phyloP scores from a whole-genome alignment of 139 green algal genomes.

The Chlorella ohadii region DNA sequence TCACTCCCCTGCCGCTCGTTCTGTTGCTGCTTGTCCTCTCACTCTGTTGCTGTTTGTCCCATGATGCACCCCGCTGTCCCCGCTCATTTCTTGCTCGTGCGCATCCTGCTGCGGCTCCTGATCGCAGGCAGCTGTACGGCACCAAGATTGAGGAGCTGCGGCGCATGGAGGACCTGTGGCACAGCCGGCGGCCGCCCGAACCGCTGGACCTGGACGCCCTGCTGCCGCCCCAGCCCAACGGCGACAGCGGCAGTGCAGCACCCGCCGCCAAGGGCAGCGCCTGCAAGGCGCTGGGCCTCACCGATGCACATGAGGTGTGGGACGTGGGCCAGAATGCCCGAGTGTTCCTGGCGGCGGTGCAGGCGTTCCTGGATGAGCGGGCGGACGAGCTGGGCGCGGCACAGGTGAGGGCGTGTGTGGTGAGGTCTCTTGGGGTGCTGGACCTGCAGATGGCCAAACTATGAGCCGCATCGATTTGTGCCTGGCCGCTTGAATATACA shows the following conservation, averaged over 20 bases:
- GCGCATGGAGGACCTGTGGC: slow-evolving; percentile 79
- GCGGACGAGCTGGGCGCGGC: slow-evolving; percentile 58
- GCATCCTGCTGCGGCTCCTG: too few relatives aligned
- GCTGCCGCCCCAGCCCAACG: background rate
- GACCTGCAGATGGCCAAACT: too few relatives aligned
- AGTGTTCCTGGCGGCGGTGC: slow-evolving; percentile 82
- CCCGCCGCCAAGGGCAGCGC: slow-evolving; percentile 23
- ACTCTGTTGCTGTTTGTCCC: too few relatives aligned
- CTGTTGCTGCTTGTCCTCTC: too few relatives aligned
- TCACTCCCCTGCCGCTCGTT: too few relatives aligned
- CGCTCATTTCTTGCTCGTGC: too few relatives aligned
- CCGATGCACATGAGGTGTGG: slow-evolving; percentile 72
- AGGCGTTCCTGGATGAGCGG: slow-evolving; percentile 61
- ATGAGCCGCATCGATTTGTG: too few relatives aligned
- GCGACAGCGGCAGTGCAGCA: background rate
- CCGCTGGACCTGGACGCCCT: slow-evolving; percentile 59
- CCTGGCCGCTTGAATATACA: too few relatives aligned
- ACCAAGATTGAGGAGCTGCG: slow-evolving; percentile 52
- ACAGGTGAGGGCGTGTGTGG: slow-evolving; percentile 7
- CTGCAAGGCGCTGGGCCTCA: slow-evolving; percentile 61
- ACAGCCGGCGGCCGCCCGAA: slow-evolving; percentile 67
- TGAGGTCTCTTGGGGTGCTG: too few relatives aligned
- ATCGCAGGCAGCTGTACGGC: slow-evolving; percentile 42
- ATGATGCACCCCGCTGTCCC: too few relatives aligned
- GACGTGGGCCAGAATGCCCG: slow-evolving; percentile 45